Conservation (phyloP, 306 rosid genomes). For the Inga oerstediana region DNA sequence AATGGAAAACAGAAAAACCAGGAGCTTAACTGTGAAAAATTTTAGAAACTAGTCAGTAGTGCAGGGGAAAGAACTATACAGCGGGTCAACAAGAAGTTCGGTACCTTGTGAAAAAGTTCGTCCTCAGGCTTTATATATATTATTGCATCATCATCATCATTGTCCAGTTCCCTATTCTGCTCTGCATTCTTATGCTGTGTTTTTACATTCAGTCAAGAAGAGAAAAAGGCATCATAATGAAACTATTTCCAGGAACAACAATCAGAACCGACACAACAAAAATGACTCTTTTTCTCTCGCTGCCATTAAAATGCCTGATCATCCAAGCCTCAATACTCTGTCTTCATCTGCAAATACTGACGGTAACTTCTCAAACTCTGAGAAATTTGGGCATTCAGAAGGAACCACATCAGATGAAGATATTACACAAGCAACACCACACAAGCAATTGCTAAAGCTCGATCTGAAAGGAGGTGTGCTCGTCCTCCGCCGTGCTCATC, state of each 20-base stretch:
- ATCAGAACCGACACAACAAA: constrained; percentile 36
- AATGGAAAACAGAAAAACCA: constrained; percentile 76
- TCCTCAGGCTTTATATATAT: constrained; percentile 82
- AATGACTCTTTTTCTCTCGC: constrained; percentile 71
- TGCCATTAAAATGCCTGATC: constrained; percentile 69
- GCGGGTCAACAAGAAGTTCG: neutral
- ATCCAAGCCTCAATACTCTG: constrained; percentile 61
- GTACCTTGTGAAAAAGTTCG: constrained; percentile 82
- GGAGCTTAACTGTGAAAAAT: constrained; percentile 64
- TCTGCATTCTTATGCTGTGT: constrained; percentile 55
- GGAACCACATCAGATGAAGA: constrained; percentile 30
- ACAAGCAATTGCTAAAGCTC: too few species aligned
- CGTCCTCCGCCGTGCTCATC: too few species aligned
- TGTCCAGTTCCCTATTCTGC: constrained; percentile 41
- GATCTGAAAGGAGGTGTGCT: too few species aligned
- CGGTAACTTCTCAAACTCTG: constrained; percentile 49
- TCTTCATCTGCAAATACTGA: constrained; percentile 60
- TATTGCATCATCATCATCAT: constrained; percentile 44
- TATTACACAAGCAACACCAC: too few species aligned
- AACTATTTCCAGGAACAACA: constrained; percentile 42
- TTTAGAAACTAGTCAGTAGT: constrained; percentile 36
- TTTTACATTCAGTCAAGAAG: constrained; percentile 26
- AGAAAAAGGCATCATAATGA: too few species aligned
- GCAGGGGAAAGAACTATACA: constrained; percentile 7
- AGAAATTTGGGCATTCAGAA: constrained; percentile 37